Conservation (phyloP, 2,329 filamentous ascomycete genomes). For the Setomelanomma holmii region DNA sequence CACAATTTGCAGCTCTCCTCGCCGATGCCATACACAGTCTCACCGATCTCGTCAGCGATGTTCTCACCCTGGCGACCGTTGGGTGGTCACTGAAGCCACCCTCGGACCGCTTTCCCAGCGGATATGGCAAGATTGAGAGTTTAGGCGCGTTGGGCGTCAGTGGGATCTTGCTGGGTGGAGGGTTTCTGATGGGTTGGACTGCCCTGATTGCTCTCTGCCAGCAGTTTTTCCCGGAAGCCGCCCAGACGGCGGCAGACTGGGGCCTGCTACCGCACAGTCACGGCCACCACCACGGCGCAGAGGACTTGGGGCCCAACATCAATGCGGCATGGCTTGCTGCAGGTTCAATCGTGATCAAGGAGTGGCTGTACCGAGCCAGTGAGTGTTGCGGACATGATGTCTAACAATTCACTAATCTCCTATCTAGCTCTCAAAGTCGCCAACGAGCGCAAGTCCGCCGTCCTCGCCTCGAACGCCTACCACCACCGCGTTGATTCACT, state of each 20-base stretch:
- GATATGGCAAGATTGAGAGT: conserved; percentile 98
- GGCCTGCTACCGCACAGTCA: conserved; percentile 63
- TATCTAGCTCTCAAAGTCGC: conserved; percentile 88
- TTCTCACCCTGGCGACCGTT: conserved; percentile 92
- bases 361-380: conserved; percentile 97
- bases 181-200: conserved; percentile 84
- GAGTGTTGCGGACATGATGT: too few relatives aligned
- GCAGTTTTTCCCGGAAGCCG: conserved; percentile 57
- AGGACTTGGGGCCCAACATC: conserved; percentile 77
- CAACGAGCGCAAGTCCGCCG: conserved; percentile 89
- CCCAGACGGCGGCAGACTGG: conserved; percentile 51
- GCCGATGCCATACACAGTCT: conserved; percentile 96
- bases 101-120: conserved; percentile 81
- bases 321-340: conserved; percentile 94
- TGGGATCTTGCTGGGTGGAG: conserved; percentile 85
- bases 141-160: conserved; percentile 92
- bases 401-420: conserved; percentile 31
- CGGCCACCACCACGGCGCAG: conserved; percentile 65
- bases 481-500: conserved; percentile 97
- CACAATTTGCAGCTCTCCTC: conserved; percentile 68
- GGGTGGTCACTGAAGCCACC: conserved; percentile 90
- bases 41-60: conserved; percentile 92
- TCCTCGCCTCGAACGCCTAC: conserved; percentile 93
- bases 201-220: conserved; percentile 65
- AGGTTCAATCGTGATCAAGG: conserved; percentile 89